Percentiles rank a stretch among this genome's conserved stretches.
phyloP scores from a whole-genome alignment of 2,329 filamentous ascomycete genomes.

The Coniella vitis region DNA sequence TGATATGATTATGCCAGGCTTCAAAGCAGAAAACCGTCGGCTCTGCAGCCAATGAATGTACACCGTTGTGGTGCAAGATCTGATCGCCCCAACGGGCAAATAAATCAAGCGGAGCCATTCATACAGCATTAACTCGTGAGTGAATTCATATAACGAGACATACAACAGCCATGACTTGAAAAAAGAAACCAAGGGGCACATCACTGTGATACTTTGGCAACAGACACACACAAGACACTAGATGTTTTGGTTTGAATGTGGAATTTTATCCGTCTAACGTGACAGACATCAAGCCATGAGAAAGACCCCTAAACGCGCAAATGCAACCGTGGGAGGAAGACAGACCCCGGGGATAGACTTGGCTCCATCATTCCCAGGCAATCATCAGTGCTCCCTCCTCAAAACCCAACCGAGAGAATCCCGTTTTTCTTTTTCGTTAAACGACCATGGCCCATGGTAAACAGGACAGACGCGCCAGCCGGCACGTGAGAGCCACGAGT shows the following conservation, averaged over 20 bases:
- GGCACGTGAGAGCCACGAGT: constrained; percentile 3
- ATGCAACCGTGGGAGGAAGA: constrained; percentile 34
- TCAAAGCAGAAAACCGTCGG: too few relatives aligned
- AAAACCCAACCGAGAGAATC: constrained; percentile 19
- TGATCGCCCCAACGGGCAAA: too few relatives aligned
- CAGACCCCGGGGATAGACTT: constrained; percentile 17
- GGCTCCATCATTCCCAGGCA: constrained; percentile 2
- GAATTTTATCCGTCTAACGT: constrained; percentile 31
- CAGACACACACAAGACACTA: constrained; percentile 20
- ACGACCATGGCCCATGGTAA: constrained; percentile 13
- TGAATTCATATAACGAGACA: too few relatives aligned
- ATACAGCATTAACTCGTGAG: too few relatives aligned
- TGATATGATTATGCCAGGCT: constrained; percentile 31
- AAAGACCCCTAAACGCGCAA: constrained; percentile 37
- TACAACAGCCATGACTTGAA: too few relatives aligned
- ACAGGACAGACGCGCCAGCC: constrained; percentile 11
- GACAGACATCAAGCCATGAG: constrained; percentile 34
- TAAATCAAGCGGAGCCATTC: too few relatives aligned
- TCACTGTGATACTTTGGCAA: neutral
- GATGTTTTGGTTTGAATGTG: constrained; percentile 16
- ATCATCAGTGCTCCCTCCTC: constrained; percentile 11
- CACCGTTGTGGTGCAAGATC: too few relatives aligned
- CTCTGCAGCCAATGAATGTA: too few relatives aligned
- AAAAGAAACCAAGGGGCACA: neutral
- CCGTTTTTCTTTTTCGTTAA: constrained; percentile 12